Evolutionary conservation across 257 asterid species (phyloP), one percentile per base, ranked within the genome.

Genomic region (Capsicum rhomboideum): DNA sequence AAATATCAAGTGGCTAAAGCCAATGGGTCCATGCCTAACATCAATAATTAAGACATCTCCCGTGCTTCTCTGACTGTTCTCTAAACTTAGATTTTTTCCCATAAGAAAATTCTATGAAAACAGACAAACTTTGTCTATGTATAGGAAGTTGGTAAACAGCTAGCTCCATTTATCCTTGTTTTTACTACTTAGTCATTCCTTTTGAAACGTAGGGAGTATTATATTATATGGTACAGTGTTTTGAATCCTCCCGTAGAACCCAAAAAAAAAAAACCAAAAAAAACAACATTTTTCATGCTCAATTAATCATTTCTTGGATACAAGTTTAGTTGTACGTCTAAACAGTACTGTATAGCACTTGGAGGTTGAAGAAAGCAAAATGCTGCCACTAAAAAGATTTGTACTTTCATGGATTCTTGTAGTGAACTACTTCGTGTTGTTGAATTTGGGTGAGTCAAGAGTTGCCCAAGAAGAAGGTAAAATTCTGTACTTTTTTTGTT

Each of bases 381-480:
- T 82, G 85, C 29, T 66, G 63, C 20, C 64, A 34, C 44, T 56
- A 29, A 66, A 13, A 66, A 66, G 58, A 10, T 46, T 8, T 82
- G 80, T 49, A 50, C 79, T 82, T 82, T 67, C 80, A 52, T 67
- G 78, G 80, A 50, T 82, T 67, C 23, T 82, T 67, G 79, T 6
- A 28, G 67, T 82, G 46, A 82, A 52, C 67, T 82, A 49, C 54
- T 67, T 82, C 80, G 29, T 67, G 17, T 82, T 82, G 37, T 2
- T 67, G 31, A 82, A 7, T 8, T 50, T 82, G 59, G 59, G 53
- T 29, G 80, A 82, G 34, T 82, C 85, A 49, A 82, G 63, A 67
- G 78, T 74, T 56, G 68, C 85, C 6, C 80, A 26, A 82, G 85
- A 82, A 64, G 85, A 82, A 82, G 85, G 85, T 82, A 67, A 34